Conservation (phyloP, 208 protist species). For the Crithidia brevicula region DNA sequence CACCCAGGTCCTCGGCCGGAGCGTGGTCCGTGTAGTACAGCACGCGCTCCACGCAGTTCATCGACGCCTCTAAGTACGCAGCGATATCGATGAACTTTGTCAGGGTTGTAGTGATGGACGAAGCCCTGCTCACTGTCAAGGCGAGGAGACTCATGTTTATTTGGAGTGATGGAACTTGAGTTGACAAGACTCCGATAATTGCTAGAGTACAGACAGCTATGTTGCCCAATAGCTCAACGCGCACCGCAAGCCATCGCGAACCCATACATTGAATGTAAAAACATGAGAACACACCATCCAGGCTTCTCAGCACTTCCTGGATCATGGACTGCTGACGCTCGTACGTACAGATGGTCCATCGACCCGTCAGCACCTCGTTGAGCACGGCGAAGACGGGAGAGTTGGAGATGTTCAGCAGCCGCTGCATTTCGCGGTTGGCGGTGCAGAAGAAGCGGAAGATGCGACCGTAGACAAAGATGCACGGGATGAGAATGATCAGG, state of each 20-base stretch:
- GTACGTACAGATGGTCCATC: constrained; percentile 85
- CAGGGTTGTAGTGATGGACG: constrained; percentile 56
- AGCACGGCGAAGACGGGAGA: constrained; percentile 88
- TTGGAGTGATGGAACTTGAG: constrained; percentile 22
- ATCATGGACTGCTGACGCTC: constrained; percentile 72
- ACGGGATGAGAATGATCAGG: constrained; percentile 53
- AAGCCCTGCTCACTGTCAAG: constrained; percentile 61
- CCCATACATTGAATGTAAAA: constrained; percentile 42
- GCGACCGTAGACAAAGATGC: constrained; percentile 61
- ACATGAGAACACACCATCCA: constrained; percentile 54
- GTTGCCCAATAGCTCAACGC: constrained; percentile 88
- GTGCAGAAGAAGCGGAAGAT: constrained; percentile 71
- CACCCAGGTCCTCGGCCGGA: constrained; percentile 41
- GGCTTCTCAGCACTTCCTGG: constrained; percentile 32
- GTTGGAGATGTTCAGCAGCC: constrained; percentile 75
- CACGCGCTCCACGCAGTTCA: constrained; percentile 83
- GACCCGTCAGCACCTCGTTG: constrained; percentile 67
- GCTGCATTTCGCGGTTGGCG: constrained; percentile 80
- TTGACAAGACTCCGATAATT: constrained; percentile 45
- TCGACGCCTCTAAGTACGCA: constrained; percentile 60
- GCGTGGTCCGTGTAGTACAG: constrained; percentile 69
- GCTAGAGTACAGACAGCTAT: constrained; percentile 56
- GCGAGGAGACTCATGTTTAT: constrained; percentile 53
- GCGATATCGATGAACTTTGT: constrained; percentile 49
- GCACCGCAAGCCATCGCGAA: constrained; percentile 86